Conservation (phyloP, 306 rosid species). For the Spatholobus suberectus region DNA sequence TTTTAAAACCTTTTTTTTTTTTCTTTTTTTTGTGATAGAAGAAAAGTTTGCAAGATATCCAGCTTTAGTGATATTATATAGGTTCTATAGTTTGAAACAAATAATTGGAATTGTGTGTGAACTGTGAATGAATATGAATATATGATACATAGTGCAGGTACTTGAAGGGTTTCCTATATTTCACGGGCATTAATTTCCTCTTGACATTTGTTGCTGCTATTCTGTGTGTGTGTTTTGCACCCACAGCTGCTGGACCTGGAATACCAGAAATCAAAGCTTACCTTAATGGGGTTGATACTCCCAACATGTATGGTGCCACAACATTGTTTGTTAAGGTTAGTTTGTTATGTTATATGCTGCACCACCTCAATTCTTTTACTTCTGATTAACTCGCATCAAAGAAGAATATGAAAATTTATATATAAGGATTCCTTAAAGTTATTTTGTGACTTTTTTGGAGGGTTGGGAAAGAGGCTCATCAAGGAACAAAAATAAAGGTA, state of each 20-base stretch:
- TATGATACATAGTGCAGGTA: conserved; percentile 55
- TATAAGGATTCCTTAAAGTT: neutral
- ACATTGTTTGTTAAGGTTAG: conserved; percentile 81
- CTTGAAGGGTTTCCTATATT: conserved; percentile 62
- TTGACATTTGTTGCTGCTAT: conserved; percentile 66
- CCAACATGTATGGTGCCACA: conserved; percentile 82
- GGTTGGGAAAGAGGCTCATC: neutral
- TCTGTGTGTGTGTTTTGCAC: conserved; percentile 87
- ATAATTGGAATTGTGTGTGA: neutral
- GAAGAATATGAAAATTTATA: neutral
- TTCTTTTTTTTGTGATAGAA: neutral
- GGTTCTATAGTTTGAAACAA: neutral
- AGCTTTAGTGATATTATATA: neutral
- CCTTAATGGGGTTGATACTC: conserved; percentile 91
- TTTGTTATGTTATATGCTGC: neutral
- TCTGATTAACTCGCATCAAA: neutral
- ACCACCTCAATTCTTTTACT: neutral
- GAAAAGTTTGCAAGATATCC: neutral
- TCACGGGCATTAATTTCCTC: conserved; percentile 62
- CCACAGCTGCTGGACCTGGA: conserved; percentile 95
- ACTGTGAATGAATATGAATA: neutral
- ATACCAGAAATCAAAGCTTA: conserved; percentile 97
- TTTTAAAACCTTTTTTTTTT: too few species aligned
- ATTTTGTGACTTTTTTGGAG: neutral
- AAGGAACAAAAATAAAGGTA: neutral